Base-by-base conservation (phyloP, 225 moss, liverwort and hornwort species). In the Climacium dendroides region DNA sequence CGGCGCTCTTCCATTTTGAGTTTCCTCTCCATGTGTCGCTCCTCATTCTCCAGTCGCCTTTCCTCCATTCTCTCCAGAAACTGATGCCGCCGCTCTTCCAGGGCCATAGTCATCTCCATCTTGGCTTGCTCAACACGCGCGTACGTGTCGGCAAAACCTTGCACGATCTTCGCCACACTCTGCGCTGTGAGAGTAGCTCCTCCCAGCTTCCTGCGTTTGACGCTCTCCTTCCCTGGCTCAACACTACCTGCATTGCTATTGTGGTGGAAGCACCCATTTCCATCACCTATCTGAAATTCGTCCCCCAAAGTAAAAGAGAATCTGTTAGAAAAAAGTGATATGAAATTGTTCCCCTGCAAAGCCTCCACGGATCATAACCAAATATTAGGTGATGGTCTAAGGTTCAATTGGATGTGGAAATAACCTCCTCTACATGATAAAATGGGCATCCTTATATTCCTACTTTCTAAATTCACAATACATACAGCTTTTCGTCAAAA, bases 51-150 rank as follows among this genome's bases (percentile, higher is more conserved):
- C 59, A 91, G 80, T 35, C 94, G 90, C 87, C 94, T 88, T 79
- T 86, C 89, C 81, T 94, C 94, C 91, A 94, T 94, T 37, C 92
- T 79, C 89, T 94, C 92, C 50, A 92, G 60, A 61, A 94, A 92
- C 80, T 92, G 88, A 24, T 91, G 85, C 59, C 89, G 91, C 62
- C 94, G 88, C 85, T 94, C 92, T 80, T 94, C 94, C 79, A 94
- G 81, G 58, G 88, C 82, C 87, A 88, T 63, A 37, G 79, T 83
- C 92, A 94, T 92, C 92, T 94, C 94, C 94, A 94, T 92, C 92
- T 91, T 94, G 57, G 91, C 88, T 82, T 94, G 94, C 83, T 94
- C 92, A 19, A 94, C 88, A 3, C 91, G 86, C 6, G 92, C 89
- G 87, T 89, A 91, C 8, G 94, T 92, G 53, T 94, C 94, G 3